phyloP scores from a whole-genome alignment of 192 early-diverging fungal species.

The Coemansia sp. region DNA sequence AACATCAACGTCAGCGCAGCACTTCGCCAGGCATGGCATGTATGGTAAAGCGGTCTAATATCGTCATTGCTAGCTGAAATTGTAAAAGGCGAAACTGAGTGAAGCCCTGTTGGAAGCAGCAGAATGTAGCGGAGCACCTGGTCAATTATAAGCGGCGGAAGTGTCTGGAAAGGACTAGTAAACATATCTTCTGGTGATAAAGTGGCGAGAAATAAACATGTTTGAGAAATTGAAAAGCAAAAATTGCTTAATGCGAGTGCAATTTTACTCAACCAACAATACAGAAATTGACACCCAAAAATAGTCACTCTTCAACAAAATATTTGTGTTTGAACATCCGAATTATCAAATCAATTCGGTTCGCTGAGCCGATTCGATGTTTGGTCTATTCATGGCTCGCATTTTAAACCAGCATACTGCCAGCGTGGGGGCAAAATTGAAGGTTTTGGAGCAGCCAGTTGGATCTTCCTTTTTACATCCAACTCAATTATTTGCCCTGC shows the following conservation, averaged over 20 bases:
- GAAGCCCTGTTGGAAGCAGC: neutral
- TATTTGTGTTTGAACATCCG: no score
- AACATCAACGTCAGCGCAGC: slow-evolving; percentile 5
- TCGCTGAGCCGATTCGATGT: no score
- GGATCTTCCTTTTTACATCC: slow-evolving; percentile 3
- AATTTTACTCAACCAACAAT: no score
- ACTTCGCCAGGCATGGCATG: slow-evolving; percentile 4
- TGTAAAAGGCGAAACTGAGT: neutral
- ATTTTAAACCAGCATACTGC: no score
- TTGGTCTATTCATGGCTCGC: no score
- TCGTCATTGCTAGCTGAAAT: neutral
- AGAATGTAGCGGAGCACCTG: neutral
- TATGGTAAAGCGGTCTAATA: neutral
- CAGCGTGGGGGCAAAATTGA: no score
- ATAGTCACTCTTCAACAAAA: no score
- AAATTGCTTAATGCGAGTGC: neutral
- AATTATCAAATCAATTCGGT: no score
- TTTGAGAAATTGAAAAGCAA: neutral
- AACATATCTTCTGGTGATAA: neutral
- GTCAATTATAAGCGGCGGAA: slow-evolving; percentile 12
- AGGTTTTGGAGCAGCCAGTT: no score
- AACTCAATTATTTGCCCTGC: neutral
- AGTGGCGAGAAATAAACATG: neutral
- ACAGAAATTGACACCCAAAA: no score
- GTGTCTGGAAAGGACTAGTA: neutral